Base-by-base conservation (phyloP, 2,329 filamentous ascomycete genomes). In the Venturiaceae sp. region DNA sequence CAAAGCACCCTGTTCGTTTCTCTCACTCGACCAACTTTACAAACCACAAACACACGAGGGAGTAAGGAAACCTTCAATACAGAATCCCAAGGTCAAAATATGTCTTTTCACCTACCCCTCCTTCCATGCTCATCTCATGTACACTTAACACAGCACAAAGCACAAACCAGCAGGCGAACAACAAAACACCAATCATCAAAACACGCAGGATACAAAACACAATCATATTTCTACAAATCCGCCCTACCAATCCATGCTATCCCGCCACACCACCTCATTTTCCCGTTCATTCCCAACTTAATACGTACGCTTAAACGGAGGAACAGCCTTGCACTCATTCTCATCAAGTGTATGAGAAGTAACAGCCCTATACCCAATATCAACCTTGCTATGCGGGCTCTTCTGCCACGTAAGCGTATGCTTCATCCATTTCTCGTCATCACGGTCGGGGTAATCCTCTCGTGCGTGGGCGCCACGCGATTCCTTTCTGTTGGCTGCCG, bases 401-500 rank as follows among this genome's bases (percentile, higher is more conserved):
- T 90, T 95, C 82, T 99, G 94, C 87, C 87, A 99, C 65, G 87
- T 90, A 62, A 99, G 83, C 50, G 90, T 95, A 83, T 99, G 94
- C 86, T 97, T 97, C 92, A 96, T 96, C 92, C 92, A 97, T 75
- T 95, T 87, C 75, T 86, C 81, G 72, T 99, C 94, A 71, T 97
- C 90, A 79, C 94, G 87, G 19, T 97, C 92, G 60, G 92, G 92
- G 82, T 75, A 97, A 73, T 99, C 94, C 80, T 99, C 94, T 65
- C 94, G 88, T 64, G 94, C 94, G 76, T 99, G 94, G 26, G 94
- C 94, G 72, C 94, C 94, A 78, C 94, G 89, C 59, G 91, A 96
- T 78, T 99, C 94, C 82, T 96, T 96, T 71, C 94, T 86, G 78
- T 92, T 92, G 60, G 91, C 90, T 63, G 94, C 94, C 33, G 91